Base-by-base conservation (phyloP, 176 grass and related monocot genomes). In the Panicum miliaceum region DNA sequence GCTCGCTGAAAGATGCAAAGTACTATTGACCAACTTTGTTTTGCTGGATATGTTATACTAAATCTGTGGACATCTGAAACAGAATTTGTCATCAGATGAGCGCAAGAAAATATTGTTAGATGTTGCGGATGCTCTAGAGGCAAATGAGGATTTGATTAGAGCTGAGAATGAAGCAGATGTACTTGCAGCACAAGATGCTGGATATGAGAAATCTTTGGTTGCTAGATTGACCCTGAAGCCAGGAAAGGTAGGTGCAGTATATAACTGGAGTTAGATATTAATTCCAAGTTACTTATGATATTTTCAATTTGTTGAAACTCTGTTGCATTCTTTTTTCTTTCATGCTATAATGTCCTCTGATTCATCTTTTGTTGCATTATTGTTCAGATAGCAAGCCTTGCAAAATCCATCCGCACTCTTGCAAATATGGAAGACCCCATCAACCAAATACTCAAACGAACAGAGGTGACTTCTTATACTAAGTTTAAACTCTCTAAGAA, bases 401-500 rank as follows among this genome's bases (percentile, higher is more conserved):
- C 91, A 12, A 99, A 99, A 82, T 96, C 93, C 0, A 87, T 99
- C 6, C 86, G 91, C 50, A 87, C 89, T 60, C 93, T 99, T 89
- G 96, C 96, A 64, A 74, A 92, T 43, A 96, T 96, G 96, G 96
- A 94, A 15, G 93, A 99, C 32, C 96, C 96, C 41, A 99, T 99
- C n/a, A 87, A 85, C 37, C 89, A 93, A 52, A 88, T 91, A 79
- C 70, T 96, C 1, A 90, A 93, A 87, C 90, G 81, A 81, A 96
- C 81, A 77, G 88, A 99, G 96, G 96, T 96, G 42, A 86, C 10
- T 64, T 32, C 35, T 83, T 81, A 25, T 10, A 51, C 13, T 70
- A 41, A 78, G 3, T 51, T 52, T 43, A 61, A 90, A 69, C 73
- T 70, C 58, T 71, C 19, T 68, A 25, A 64, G 20, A 84, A 45